Evolutionary conservation across 2,329 filamentous ascomycete species (phyloP), one percentile per base, ranked within the genome.

Genomic region (Bipolaris victoriae): DNA sequence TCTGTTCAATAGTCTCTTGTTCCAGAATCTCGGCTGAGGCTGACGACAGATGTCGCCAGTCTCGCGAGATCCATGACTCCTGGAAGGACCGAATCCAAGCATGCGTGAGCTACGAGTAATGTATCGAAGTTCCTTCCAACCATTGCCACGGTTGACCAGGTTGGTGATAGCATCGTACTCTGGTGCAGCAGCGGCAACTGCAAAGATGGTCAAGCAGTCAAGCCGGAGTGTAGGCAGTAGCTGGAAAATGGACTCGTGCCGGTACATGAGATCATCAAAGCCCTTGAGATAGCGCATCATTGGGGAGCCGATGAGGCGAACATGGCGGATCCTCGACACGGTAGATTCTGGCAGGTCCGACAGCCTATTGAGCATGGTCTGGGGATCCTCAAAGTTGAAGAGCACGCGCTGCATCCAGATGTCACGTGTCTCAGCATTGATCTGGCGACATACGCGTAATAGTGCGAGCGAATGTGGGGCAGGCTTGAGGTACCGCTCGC

Each of bases 211-310:
- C 46, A 62, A 18, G 26, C 57, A 60, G 10, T 62, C 60, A 16
- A 62, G 40, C 15, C 57, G 50, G 24, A 62, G 60, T n/a, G 57
- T 50, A 49, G 60, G 60, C 11, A 62, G 52, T 11, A 62, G 54
- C 18, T 62, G 60, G 20, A 62, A 60, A 20, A 62, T 53, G 15
- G 60, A 62, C 20, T 60, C 60, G 18, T 60, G 57, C 16, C 60
- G 52, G 33, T 62, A 62, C 57, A 60, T 60, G 35, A 62, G 44
- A 26, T 62, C 60, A 46, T 62, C 60, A 44, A 60, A 60, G 11
- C 60, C 57, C 36, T 62, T 57, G 47, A 62, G 60, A 39, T 60
- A 60, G 18, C 57, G 60, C 60, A 62, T 62, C 60, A 62, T 60
- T 3, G 57, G 53, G 7, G 53, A 60, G 43, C 60, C 60, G 26